Conservation (phyloP, 805 yeast genomes). For the Cyberlindnera misumaiensis region DNA sequence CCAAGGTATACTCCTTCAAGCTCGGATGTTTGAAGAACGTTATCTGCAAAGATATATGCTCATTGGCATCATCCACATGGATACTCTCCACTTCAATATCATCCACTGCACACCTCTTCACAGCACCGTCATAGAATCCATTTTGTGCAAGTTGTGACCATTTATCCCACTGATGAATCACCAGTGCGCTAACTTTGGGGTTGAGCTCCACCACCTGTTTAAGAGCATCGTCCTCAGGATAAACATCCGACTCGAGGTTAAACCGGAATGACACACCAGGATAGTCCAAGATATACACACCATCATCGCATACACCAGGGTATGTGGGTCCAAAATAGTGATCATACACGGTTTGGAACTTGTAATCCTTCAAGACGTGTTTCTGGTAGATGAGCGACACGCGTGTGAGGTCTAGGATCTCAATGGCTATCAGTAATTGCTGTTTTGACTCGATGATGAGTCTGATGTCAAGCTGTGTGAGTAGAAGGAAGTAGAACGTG, state of each 20-base stretch:
- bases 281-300: conserved; percentile 35
- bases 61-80: conserved; percentile 1
- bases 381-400: conserved; percentile 12
- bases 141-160: conserved; percentile 22
- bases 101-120: background rate
- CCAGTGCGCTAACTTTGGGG: conserved; percentile 8
- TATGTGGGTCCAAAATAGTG: conserved; percentile 57
- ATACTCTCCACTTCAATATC: conserved; percentile 11
- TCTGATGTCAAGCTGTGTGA: conserved; percentile 5
- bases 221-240: conserved; percentile 10
- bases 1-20: conserved; percentile 14
- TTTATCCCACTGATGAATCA: conserved; percentile 10
- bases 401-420: conserved; percentile 7
- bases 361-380: conserved; percentile 12
- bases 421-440: conserved; percentile 12
- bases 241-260: conserved; percentile 10
- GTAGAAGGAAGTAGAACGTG: background rate
- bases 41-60: conserved; percentile 4
- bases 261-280: conserved; percentile 53
- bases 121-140: background rate
- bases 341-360: conserved; percentile 43
- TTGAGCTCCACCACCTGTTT: conserved; percentile 7
- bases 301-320: conserved; percentile 37
- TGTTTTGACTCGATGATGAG: conserved; percentile 5
- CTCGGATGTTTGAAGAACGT: conserved; percentile 23